Percentiles rank a stretch among this genome's conserved stretches.
Conservation (phyloP, 192 early-diverging fungal species). For the Rhizophagus prolifer region DNA sequence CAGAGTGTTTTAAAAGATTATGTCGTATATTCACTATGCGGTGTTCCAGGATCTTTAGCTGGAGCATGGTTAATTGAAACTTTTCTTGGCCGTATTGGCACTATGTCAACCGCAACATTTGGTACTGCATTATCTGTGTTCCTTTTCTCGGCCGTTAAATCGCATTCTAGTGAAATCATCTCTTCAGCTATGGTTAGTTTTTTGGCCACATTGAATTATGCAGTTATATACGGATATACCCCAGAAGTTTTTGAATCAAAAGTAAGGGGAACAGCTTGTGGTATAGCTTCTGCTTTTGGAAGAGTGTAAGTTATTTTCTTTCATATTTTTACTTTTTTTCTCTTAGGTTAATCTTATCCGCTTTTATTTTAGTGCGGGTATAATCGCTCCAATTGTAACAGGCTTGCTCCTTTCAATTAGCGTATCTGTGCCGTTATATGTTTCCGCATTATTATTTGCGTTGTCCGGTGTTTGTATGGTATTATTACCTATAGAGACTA, state of each 20-base stretch:
- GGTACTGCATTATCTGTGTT: conserved; percentile 66
- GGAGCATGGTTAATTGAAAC: conserved; percentile 70
- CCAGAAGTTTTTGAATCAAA: conserved; percentile 82
- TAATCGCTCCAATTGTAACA: conserved; percentile 71
- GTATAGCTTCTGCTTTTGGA: conserved; percentile 73
- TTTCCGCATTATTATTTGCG: conserved; percentile 57
- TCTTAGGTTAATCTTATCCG: not conserved
- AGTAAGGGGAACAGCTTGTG: conserved; percentile 76
- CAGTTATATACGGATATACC: conserved; percentile 84
- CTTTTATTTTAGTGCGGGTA: conserved; percentile 52
- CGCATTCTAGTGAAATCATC: conserved; percentile 54
- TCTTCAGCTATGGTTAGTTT: conserved; percentile 65
- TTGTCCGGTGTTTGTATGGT: conserved; percentile 63
- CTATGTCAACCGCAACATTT: conserved; percentile 77
- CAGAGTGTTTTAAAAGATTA: conserved; percentile 70
- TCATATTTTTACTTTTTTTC: not conserved
- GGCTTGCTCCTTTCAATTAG: conserved; percentile 62
- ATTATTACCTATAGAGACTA: conserved; percentile 70
- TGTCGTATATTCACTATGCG: conserved; percentile 71
- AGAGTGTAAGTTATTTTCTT: conserved; percentile 51
- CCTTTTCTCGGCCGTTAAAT: conserved; percentile 62
- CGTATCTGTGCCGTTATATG: conserved; percentile 63
- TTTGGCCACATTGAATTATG: conserved; percentile 75
- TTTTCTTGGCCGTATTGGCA: conserved; percentile 69
- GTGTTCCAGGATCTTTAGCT: conserved; percentile 77